Percentiles rank a stretch among this genome's conserved stretches.
These are phyloP conservation scores for Rhodotorula sp. DNA, from an alignment of 1,284 basidiomycete genomes.

Conservation along the genomic window DNA sequence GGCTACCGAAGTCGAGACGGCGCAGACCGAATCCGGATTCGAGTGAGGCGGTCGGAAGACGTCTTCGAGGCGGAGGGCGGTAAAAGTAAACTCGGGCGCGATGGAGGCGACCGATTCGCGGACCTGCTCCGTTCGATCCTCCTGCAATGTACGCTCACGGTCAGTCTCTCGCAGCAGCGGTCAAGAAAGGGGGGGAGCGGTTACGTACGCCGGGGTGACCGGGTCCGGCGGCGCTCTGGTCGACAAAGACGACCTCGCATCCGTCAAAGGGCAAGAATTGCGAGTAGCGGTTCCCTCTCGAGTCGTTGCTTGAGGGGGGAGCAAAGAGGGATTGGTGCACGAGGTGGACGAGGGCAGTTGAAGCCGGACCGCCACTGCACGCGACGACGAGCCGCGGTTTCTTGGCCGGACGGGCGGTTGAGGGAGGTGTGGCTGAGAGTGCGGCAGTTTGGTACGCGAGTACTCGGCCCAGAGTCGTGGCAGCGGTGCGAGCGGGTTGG, in stretches of 20 bases:
- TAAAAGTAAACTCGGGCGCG: conserved; percentile 16
- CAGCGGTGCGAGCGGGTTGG: background rate
- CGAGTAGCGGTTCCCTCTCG: conserved; percentile 9
- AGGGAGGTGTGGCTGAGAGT: too few relatives aligned
- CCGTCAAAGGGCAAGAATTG: conserved; percentile 5
- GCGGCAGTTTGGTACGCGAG: background rate
- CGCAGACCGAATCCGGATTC: background rate
- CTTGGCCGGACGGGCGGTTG: background rate
- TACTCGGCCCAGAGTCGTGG: background rate
- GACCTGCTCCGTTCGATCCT: conserved; percentile 14
- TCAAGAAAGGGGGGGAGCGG: too few relatives aligned
- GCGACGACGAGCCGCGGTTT: conserved; percentile 18
- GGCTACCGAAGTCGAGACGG: background rate
- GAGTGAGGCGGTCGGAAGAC: conserved; percentile 9
- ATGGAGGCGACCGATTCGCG: conserved; percentile 7
- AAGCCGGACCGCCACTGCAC: conserved; percentile 14
- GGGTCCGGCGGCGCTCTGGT: conserved; percentile 20
- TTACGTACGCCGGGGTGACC: conserved; percentile 14
- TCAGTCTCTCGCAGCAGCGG: background rate
- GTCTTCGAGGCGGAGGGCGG: conserved; percentile 20
- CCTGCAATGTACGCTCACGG: background rate
- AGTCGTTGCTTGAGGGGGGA: background rate
- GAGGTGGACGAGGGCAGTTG: conserved; percentile 19
- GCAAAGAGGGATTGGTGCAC: conserved; percentile 10
- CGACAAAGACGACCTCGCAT: conserved; percentile 27